Percentiles rank a stretch among this genome's conserved stretches.
These are phyloP conservation scores for Kalmusia sp. DNA, from an alignment of 2,329 filamentous ascomycete genomes.

Conservation along the genomic window DNA sequence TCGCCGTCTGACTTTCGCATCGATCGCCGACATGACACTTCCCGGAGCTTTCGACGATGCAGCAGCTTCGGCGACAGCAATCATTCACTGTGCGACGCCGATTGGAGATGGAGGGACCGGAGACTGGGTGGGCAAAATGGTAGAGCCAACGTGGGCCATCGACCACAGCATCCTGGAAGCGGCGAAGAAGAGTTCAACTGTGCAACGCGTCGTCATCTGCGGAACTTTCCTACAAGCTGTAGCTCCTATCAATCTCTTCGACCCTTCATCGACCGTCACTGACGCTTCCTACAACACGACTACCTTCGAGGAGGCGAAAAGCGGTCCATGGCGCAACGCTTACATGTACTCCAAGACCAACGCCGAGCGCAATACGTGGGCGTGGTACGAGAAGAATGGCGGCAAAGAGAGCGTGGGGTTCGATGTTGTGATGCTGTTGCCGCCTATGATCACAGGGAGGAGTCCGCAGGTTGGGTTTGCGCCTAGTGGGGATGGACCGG, in stretches of 20 bases:
- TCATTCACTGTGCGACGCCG: slow-evolving; percentile 23
- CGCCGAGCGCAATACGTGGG: slow-evolving; percentile 22
- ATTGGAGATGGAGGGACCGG: not conserved
- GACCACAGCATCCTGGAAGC: slow-evolving; percentile 19
- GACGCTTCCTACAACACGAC: slow-evolving; percentile 16
- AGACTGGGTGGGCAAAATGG: slow-evolving; percentile 14
- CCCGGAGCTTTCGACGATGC: slow-evolving; percentile 17
- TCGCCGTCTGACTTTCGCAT: slow-evolving; percentile 19
- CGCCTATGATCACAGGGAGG: slow-evolving; percentile 18
- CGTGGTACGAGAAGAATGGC: slow-evolving; percentile 16
- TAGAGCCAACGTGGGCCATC: slow-evolving; percentile 20
- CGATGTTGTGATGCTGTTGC: slow-evolving; percentile 19
- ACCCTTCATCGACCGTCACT: slow-evolving; percentile 9
- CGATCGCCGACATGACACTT: slow-evolving; percentile 23
- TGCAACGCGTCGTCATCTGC: slow-evolving; percentile 22
- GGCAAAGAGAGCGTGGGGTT: slow-evolving; percentile 9
- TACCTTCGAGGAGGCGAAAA: slow-evolving; percentile 12
- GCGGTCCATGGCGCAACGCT: slow-evolving; percentile 3
- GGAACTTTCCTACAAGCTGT: slow-evolving; percentile 18
- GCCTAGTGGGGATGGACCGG: slow-evolving; percentile 6
- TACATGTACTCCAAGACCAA: slow-evolving; percentile 24
- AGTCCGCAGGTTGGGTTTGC: slow-evolving; percentile 16
- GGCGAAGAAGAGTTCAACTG: slow-evolving; percentile 11
- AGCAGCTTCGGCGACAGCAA: slow-evolving; percentile 13
- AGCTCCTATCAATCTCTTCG: slow-evolving; percentile 1